phyloP scores from a whole-genome alignment of 2,329 filamentous ascomycete species.

The Trichoderma afroharzianum region DNA sequence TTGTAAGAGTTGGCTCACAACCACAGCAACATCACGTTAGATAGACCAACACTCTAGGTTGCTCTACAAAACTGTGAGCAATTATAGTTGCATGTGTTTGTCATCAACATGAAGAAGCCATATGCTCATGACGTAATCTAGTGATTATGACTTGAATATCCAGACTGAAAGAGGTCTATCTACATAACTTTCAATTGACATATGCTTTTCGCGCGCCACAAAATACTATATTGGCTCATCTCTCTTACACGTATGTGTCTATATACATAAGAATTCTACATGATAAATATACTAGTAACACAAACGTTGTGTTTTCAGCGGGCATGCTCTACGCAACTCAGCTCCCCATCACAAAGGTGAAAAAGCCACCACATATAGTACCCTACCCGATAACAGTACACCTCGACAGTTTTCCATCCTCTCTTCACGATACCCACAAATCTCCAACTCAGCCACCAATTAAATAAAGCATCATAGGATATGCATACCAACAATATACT shows the following conservation, averaged over 20 bases:
- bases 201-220: background rate
- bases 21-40: background rate
- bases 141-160: background rate
- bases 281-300: background rate
- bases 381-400: background rate
- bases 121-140: background rate
- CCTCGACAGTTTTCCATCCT: no score
- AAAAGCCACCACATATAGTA: background rate
- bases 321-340: background rate
- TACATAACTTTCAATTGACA: background rate
- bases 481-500: background rate
- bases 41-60: background rate
- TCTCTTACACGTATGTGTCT: background rate
- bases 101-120: background rate
- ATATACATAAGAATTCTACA: background rate
- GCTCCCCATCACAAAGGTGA: background rate
- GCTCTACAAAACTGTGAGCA: background rate
- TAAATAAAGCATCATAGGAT: background rate
- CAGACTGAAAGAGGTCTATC: background rate
- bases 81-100: background rate
- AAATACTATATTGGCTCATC: fast-evolving
- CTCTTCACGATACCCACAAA: background rate
- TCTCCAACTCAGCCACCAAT: background rate
- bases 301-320: background rate
- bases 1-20: background rate